These are phyloP conservation scores for Botrytis fragariae DNA, from an alignment of 2,329 filamentous ascomycete species.

Conservation along the genomic window DNA sequence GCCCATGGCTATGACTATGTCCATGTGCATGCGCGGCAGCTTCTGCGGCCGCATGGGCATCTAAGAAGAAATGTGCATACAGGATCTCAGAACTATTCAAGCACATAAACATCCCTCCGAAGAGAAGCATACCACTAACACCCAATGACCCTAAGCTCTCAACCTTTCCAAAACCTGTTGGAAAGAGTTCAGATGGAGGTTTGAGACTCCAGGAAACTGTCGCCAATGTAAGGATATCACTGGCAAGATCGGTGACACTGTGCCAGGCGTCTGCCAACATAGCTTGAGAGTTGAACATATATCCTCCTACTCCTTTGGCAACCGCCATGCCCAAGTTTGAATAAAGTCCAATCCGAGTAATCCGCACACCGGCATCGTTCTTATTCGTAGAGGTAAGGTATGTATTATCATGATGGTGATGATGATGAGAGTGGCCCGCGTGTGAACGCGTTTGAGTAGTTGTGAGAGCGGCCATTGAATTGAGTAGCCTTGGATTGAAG, in stretches of 20 bases:
- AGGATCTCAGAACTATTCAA: constrained; percentile 69
- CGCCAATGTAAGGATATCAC: constrained; percentile 87
- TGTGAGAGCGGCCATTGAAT: constrained; percentile 36
- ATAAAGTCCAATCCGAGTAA: constrained; percentile 83
- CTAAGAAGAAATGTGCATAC: constrained; percentile 70
- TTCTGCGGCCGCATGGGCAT: constrained; percentile 54
- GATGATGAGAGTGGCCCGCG: constrained; percentile 61
- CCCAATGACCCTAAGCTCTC: constrained; percentile 92
- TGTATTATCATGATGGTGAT: constrained; percentile 79
- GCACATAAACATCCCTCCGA: constrained; percentile 90
- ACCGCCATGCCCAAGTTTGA: constrained; percentile 94
- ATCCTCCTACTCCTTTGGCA: constrained; percentile 88
- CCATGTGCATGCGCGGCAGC: constrained; percentile 56
- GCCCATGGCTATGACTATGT: constrained; percentile 62
- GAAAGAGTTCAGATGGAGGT: constrained; percentile 78
- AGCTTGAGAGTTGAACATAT: constrained; percentile 90
- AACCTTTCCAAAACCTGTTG: constrained; percentile 93
- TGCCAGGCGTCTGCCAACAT: constrained; percentile 94
- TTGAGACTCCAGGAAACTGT: constrained; percentile 93
- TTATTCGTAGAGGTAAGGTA: constrained; percentile 81
- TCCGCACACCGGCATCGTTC: constrained; percentile 88
- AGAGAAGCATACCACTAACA: constrained; percentile 85
- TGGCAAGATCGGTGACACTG: constrained; percentile 90
- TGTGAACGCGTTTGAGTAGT: constrained; percentile 40
- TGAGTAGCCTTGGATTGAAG: constrained; percentile 27